Percentiles rank a stretch among this genome's conserved stretches.
Evolutionary conservation across 1,139 yeast species (phyloP).

Genomic region (Meyerozyma elateridarum): DNA sequence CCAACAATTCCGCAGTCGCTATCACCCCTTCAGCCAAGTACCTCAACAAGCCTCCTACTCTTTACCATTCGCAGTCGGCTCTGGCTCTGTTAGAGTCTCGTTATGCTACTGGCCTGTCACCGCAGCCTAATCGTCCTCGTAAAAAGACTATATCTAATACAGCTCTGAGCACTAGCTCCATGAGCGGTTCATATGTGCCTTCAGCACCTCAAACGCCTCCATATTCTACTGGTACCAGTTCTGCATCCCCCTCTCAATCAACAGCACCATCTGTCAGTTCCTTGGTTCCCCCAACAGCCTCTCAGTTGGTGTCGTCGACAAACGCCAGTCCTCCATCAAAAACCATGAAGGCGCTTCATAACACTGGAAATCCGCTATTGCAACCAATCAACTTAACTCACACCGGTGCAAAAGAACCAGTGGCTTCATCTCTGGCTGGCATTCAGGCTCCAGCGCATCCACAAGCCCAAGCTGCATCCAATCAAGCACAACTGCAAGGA

Average conservation of each 20-base stretch:
- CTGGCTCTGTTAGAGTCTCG: conserved; percentile 40
- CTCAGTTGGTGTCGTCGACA: conserved; percentile 6
- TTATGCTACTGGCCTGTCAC: conserved; percentile 19
- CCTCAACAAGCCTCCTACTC: conserved; percentile 43
- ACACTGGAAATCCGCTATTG: conserved; percentile 44
- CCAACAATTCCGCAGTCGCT: conserved; percentile 7
- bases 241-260: conserved; percentile 3
- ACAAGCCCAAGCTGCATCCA: neutral
- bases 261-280: conserved; percentile 6
- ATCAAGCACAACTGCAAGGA: conserved; percentile 3
- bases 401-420: neutral
- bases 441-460: no score
- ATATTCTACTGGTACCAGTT: conserved; percentile 5
- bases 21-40: conserved; percentile 12
- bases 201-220: conserved; percentile 8
- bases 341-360: conserved; percentile 51
- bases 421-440: no score
- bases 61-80: conserved; percentile 48
- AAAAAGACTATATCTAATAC: conserved; percentile 41
- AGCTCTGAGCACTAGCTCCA: conserved; percentile 15
- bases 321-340: conserved; percentile 42
- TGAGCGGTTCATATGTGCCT: conserved; percentile 5
- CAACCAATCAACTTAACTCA: conserved; percentile 57
- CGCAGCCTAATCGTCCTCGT: conserved; percentile 24
- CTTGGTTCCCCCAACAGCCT: conserved; percentile 9